Conservation (phyloP, 371 early-diverging fungal genomes). For the Mucor piriformis region DNA sequence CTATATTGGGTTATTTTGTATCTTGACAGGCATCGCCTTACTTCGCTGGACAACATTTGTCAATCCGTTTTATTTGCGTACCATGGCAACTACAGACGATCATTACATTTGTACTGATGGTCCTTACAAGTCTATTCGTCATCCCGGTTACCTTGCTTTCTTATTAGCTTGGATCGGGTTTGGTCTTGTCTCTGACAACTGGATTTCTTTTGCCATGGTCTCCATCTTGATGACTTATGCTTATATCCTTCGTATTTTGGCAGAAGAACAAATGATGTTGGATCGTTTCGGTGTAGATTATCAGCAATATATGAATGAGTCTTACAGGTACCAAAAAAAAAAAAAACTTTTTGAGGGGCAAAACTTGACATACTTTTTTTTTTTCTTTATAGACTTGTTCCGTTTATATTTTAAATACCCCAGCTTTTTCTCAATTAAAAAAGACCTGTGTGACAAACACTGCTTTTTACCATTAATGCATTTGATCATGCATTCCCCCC, state of each 20-base stretch:
- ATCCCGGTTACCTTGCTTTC: slow-evolving; percentile 44
- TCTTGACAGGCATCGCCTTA: slow-evolving; percentile 27
- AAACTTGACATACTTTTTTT: too few species aligned
- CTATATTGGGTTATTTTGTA: slow-evolving; percentile 34
- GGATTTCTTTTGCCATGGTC: slow-evolving; percentile 26
- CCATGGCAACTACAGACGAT: slow-evolving; percentile 45
- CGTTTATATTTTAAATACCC: too few species aligned
- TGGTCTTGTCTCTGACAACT: slow-evolving; percentile 31
- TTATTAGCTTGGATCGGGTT: slow-evolving; percentile 49
- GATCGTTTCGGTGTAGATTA: slow-evolving; percentile 48
- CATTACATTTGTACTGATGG: slow-evolving; percentile 48
- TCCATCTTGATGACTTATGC: slow-evolving; percentile 20
- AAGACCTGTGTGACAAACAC: too few species aligned
- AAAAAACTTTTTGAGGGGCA: too few species aligned
- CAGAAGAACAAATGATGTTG: slow-evolving; percentile 48
- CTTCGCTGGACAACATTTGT: slow-evolving; percentile 37
- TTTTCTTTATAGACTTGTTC: too few species aligned
- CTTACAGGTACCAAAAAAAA: slow-evolving; percentile 33
- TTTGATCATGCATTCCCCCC: too few species aligned
- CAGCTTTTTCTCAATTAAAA: too few species aligned
- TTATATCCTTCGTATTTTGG: slow-evolving; percentile 33
- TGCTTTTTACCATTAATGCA: too few species aligned
- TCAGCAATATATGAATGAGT: slow-evolving; percentile 46
- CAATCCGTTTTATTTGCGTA: slow-evolving; percentile 43
- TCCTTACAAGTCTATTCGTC: slow-evolving; percentile 42